Evolutionary conservation across 2,329 filamentous ascomycete species (phyloP).

Genomic region (Epichloe typhina): DNA sequence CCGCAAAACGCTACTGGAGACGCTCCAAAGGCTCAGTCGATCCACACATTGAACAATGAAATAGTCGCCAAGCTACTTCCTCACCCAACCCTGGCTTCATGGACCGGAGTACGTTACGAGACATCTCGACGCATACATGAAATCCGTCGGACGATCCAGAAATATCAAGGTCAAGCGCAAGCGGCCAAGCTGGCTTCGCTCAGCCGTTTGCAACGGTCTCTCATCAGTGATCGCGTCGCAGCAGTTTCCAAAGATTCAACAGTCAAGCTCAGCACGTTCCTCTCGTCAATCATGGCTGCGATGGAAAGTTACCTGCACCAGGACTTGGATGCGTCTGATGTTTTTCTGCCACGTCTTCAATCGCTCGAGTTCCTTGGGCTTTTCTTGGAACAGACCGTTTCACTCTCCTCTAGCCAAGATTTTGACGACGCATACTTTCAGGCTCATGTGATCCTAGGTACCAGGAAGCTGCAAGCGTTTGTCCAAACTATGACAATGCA

Average conservation of each 20-base stretch:
- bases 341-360: constrained; percentile 7
- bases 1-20: constrained; percentile 13
- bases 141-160: constrained; percentile 28
- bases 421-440: constrained; percentile 54
- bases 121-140: constrained; percentile 30
- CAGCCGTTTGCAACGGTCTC: constrained; percentile 48
- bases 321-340: constrained; percentile 11
- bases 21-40: constrained; percentile 32
- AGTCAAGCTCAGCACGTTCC: constrained; percentile 37
- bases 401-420: constrained; percentile 26
- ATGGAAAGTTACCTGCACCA: constrained; percentile 31
- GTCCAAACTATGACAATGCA: constrained; percentile 13
- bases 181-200: constrained; percentile 38
- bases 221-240: constrained; percentile 38
- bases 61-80: constrained; percentile 35
- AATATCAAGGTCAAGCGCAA: constrained; percentile 25
- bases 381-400: constrained; percentile 42
- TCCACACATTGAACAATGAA: constrained; percentile 48
- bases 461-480: constrained; percentile 26
- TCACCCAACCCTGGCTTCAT: constrained; percentile 23
- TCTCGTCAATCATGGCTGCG: constrained; percentile 28
- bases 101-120: constrained; percentile 41
- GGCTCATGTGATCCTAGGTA: constrained; percentile 43
- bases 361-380: constrained; percentile 29
- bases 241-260: constrained; percentile 49